Percentiles rank a stretch among this genome's conserved stretches.
These are phyloP conservation scores for Plectranthus barbatus DNA, from an alignment of 257 asterid genomes.

Conservation along the genomic window DNA sequence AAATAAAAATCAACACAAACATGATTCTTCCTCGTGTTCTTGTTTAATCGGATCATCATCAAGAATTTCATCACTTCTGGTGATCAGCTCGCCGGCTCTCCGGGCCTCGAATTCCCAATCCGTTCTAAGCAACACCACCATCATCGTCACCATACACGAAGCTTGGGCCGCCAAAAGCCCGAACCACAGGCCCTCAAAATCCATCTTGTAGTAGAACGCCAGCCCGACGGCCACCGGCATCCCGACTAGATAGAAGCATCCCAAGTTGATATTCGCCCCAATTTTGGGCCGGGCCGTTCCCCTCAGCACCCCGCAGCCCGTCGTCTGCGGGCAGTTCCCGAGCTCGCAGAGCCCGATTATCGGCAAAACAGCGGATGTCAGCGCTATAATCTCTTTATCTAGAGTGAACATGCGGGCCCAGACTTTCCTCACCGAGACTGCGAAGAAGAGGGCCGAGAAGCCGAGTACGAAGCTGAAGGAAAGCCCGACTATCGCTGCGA, in stretches of 20 bases:
- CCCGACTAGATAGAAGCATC: slow-evolving; percentile 52
- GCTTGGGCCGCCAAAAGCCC: slow-evolving; percentile 57
- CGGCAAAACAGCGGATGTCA: slow-evolving; percentile 42
- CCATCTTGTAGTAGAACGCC: slow-evolving; percentile 28
- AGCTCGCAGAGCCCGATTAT: too few species aligned
- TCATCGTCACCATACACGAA: slow-evolving; percentile 40
- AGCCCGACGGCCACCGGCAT: slow-evolving; percentile 45
- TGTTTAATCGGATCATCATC: too few species aligned
- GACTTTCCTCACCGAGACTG: slow-evolving; percentile 27
- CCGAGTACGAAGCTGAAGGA: slow-evolving; percentile 29
- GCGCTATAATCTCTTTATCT: slow-evolving; percentile 29
- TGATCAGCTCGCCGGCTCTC: slow-evolving; percentile 40
- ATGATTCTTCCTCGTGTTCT: too few species aligned
- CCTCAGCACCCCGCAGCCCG: slow-evolving; percentile 44
- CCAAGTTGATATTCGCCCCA: slow-evolving; percentile 51
- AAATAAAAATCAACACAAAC: too few species aligned
- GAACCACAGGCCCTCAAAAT: slow-evolving; percentile 48
- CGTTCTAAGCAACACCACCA: slow-evolving; percentile 33
- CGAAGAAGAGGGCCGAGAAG: slow-evolving; percentile 26
- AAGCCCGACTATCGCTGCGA: slow-evolving; percentile 33
- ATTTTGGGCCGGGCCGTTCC: slow-evolving; percentile 54
- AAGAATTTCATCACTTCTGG: too few species aligned
- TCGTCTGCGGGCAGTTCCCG: slow-evolving; percentile 67
- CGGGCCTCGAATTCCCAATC: slow-evolving; percentile 48
- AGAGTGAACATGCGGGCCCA: slow-evolving; percentile 50